Base-by-base conservation (phyloP, 768 basidiomycete genomes). In the Xanthoconium stramineum region DNA sequence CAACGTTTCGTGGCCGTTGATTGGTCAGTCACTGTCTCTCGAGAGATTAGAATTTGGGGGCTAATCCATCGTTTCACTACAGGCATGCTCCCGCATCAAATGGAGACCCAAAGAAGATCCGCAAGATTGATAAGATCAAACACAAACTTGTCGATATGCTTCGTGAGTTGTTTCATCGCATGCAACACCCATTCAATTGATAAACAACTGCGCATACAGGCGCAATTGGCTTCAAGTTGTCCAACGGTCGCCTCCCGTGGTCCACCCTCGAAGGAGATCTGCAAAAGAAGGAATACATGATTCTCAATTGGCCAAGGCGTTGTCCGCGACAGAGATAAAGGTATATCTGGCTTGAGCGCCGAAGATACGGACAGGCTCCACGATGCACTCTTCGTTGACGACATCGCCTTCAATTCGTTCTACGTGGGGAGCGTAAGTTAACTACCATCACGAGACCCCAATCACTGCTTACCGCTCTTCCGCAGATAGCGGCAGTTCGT, bases 321-420 rank as follows among this genome's bases (percentile, higher is more conserved):
- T 7, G 24, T 28, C 14, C 50, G 50, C 24, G 24, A 24, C 4
- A 24, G 24, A 4, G 4, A 24, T 4, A 24, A 24, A 24, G 24
- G 24, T 24, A 24, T 24, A 24, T 24, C 24, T 24, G 24, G 24
- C 24, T 4, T 24, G 24, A 24, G 24, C 24, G 24, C 13, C 45
- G 60, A 61, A 24, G 60, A 60, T 47, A 17, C 33, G 0, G 37
- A 55, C 47, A 55, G 35, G 15, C 60, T 61, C 0, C 17, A 61
- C 3, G 14, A 52, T 15, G 59, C 52, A 7, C 55, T 62, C 19
- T 61, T 58, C 9, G 9, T 14, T 1, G 39, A 55, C 24, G 50
- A 57, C 4, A 24, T 24, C 24, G 24, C 2, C 24, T 24, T 24
- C 24, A 24, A 4, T 24, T 24, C 4, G 24, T 24, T 24, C 24